These are phyloP conservation scores for Cyclospora cayetanensis DNA, from an alignment of 169 alveolate genomes.

Conservation along the genomic window DNA sequence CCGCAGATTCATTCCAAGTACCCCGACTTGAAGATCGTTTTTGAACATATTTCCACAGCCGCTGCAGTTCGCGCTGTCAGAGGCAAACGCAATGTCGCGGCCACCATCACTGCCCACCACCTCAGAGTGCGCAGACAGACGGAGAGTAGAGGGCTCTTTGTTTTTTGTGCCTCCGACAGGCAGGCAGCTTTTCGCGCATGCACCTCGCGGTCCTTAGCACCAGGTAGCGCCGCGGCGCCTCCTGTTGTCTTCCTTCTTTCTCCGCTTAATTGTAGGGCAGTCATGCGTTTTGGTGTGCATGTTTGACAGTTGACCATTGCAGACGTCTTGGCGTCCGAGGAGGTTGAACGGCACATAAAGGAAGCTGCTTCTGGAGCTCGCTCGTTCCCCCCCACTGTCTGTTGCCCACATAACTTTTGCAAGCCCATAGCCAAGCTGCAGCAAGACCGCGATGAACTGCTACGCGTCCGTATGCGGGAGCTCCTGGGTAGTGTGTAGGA, in stretches of 20 bases:
- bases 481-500: too few species aligned
- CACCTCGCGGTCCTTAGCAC: too few species aligned
- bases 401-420: slow-evolving; percentile 75
- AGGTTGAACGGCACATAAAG: neutral
- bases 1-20: slow-evolving; percentile 50
- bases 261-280: too few species aligned
- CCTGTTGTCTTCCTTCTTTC: too few species aligned
- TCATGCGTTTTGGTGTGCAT: neutral
- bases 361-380: neutral
- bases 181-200: too few species aligned
- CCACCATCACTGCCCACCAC: slow-evolving; percentile 77
- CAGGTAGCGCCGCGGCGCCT: too few species aligned
- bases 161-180: too few species aligned
- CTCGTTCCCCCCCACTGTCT: neutral
- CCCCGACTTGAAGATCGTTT: slow-evolving; percentile 72
- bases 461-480: slow-evolving; percentile 68
- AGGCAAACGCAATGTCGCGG: slow-evolving; percentile 61
- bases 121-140: slow-evolving; percentile 62
- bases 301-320: slow-evolving; percentile 64
- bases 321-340: slow-evolving; percentile 59
- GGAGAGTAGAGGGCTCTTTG: neutral
- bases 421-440: slow-evolving; percentile 74
- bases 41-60: slow-evolving; percentile 75
- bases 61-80: slow-evolving; percentile 72
- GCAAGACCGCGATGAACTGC: slow-evolving; percentile 72